Evolutionary conservation across 2,329 filamentous ascomycete species (phyloP).

Genomic region (Rhexocercosporidium sp.): DNA sequence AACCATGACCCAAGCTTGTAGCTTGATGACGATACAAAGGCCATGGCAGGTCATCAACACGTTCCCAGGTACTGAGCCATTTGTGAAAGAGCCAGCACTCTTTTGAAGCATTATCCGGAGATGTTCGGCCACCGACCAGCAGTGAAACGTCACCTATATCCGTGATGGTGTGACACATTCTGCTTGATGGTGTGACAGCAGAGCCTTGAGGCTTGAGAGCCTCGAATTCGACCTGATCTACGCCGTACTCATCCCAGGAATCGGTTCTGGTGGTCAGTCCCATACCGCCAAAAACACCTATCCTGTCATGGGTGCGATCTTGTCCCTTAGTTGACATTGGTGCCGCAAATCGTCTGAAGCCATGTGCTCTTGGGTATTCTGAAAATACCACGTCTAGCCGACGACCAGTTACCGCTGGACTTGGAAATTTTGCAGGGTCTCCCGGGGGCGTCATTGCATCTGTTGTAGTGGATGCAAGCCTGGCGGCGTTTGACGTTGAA

Average conservation of each 20-base stretch:
- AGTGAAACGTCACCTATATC: conserved; percentile 63
- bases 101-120: conserved; percentile 68
- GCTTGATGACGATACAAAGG: conserved; percentile 78
- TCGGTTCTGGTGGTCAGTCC: conserved; percentile 47
- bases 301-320: conserved; percentile 42
- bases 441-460: neutral
- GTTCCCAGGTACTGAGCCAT: conserved; percentile 61
- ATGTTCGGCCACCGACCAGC: conserved; percentile 78
- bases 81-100: conserved; percentile 79
- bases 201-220: neutral
- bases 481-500: neutral
- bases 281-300: conserved; percentile 43
- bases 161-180: conserved; percentile 81
- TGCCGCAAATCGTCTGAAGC: conserved; percentile 66
- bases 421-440: neutral
- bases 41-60: conserved; percentile 67
- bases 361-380: conserved; percentile 47
- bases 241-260: conserved; percentile 54
- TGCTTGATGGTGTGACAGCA: conserved; percentile 47
- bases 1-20: conserved; percentile 55
- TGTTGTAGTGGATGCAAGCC: neutral
- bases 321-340: conserved; percentile 49
- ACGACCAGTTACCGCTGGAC: neutral
- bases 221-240: neutral
- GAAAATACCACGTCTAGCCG: conserved; percentile 41